Base-by-base conservation (phyloP, 495 filamentous ascomycete genomes). In the Penicillium bialowiezense region DNA sequence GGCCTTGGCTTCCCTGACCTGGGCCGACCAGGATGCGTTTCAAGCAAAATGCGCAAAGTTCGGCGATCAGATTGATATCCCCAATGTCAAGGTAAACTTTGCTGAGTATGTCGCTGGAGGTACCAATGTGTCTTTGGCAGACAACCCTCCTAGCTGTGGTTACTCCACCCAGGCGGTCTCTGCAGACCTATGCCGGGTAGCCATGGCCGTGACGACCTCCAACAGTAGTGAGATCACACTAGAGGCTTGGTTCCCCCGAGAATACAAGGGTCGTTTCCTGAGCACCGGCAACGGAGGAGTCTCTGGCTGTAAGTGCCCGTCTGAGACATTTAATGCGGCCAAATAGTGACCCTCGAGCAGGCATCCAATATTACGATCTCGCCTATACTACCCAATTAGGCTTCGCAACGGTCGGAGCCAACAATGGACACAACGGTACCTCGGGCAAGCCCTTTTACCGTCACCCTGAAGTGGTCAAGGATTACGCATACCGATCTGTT, bases 251-350 rank as follows among this genome's bases (percentile, higher is more conserved):
- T 65, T 86, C 18, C 84, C 83, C 23, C 35, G 66, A 5, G 54
- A 73, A 10, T 84, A 75, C 54, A 70, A 64, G 21, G 73, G 75
- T 7, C 70, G 78, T 5, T 77, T 82, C 52, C 37, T 82, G 34
- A 68, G 70, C 8, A 83, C 80, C 0, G 81, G 81, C 2, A 82
- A 82, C 51, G 78, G 79, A 5, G 81, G 80, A 19, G 67, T 79
- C 21, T 72, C 70, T 45, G 79, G 80, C 8, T 82, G 80, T 70
- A 69, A 60, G 73, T 58, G 1, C 12, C 9, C 7, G 2, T 37
- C 33, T 5, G 1, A 12, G 4, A 15, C 1, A 20, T 29, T 3
- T 9, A 3, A 15, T 3, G 1, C 7, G 9, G 0, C 1, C 20
- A 17, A 1, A 0, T 38, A 23, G 36, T 57, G 17, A 57, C 1